A percentile compares a stretch with the other conserved stretches of the same genome.
phyloP scores from a whole-genome alignment of 2,329 filamentous ascomycete genomes.

The Epichloe hybrida region DNA sequence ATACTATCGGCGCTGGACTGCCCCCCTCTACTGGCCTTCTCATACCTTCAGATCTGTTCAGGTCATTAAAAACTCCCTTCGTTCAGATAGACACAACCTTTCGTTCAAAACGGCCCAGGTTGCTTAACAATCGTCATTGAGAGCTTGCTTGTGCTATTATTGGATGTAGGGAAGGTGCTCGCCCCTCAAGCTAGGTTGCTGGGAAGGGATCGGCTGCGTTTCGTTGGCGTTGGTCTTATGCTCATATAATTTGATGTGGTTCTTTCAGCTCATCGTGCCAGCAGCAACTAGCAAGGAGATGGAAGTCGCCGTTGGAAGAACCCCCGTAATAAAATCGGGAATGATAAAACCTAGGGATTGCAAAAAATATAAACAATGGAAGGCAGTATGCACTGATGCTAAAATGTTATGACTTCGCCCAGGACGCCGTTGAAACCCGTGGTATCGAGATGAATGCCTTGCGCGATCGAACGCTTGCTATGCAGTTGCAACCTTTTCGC shows the following conservation, averaged over 20 bases:
- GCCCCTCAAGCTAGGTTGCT: neutral
- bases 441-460: constrained; percentile 32
- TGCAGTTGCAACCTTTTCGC: constrained; percentile 22
- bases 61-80: neutral
- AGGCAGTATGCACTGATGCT: constrained; percentile 4
- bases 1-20: neutral
- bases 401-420: constrained; percentile 12
- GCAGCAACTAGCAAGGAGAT: neutral
- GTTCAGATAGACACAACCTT: neutral
- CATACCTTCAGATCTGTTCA: neutral
- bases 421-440: constrained; percentile 20
- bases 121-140: too few species aligned
- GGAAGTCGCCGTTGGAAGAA: neutral
- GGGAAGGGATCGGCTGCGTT: neutral
- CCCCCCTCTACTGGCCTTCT: neutral
- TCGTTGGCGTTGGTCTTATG: neutral
- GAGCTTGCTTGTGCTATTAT: neutral
- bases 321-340: neutral
- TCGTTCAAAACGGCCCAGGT: neutral
- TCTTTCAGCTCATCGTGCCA: neutral
- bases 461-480: constrained; percentile 29
- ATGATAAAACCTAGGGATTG: neutral
- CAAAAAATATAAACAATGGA: constrained; percentile 3
- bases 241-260: neutral
- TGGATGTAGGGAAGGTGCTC: neutral